Percentiles rank a stretch among this genome's conserved stretches.
These are phyloP conservation scores for Alternaria brassicae DNA, from an alignment of 2,329 filamentous ascomycete species.

Conservation along the genomic window DNA sequence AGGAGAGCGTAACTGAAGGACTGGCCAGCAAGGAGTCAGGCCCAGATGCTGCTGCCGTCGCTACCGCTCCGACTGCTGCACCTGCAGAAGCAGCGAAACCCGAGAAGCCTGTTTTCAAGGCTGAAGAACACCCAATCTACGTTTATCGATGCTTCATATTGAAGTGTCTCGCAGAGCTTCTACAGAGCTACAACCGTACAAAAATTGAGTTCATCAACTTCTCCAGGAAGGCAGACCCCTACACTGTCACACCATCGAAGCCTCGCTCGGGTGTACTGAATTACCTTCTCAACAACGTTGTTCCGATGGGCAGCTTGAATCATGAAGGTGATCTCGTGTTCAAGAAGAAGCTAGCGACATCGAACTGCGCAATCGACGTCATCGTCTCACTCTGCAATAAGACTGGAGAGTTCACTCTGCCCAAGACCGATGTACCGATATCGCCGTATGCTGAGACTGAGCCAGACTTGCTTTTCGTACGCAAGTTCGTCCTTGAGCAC, in stretches of 20 bases:
- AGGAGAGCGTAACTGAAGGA: constrained; percentile 52
- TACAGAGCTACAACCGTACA: constrained; percentile 89
- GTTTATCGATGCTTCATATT: constrained; percentile 95
- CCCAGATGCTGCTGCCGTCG: constrained; percentile 1
- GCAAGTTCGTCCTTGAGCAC: constrained; percentile 93
- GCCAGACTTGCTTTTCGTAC: constrained; percentile 85
- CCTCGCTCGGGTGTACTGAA: constrained; percentile 91
- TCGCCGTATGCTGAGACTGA: constrained; percentile 71
- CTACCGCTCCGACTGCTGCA: constrained; percentile 11
- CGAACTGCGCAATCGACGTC: constrained; percentile 83
- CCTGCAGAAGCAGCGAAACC: constrained; percentile 50
- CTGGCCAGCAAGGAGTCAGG: constrained; percentile 15
- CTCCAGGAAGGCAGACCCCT: constrained; percentile 85
- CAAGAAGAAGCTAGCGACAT: constrained; percentile 87
- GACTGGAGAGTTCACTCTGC: constrained; percentile 76
- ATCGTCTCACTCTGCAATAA: constrained; percentile 87
- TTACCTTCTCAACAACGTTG: constrained; percentile 84
- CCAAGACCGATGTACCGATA: constrained; percentile 52
- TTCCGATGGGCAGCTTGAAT: constrained; percentile 69
- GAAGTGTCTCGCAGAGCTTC: constrained; percentile 86
- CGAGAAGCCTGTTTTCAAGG: constrained; percentile 80
- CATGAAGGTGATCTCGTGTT: constrained; percentile 76
- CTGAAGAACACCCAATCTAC: constrained; percentile 93
- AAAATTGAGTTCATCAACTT: constrained; percentile 99
- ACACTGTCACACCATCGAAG: constrained; percentile 88